Conservation (phyloP, 2,329 filamentous ascomycete genomes). For the Beauveria pseudobassiana region DNA sequence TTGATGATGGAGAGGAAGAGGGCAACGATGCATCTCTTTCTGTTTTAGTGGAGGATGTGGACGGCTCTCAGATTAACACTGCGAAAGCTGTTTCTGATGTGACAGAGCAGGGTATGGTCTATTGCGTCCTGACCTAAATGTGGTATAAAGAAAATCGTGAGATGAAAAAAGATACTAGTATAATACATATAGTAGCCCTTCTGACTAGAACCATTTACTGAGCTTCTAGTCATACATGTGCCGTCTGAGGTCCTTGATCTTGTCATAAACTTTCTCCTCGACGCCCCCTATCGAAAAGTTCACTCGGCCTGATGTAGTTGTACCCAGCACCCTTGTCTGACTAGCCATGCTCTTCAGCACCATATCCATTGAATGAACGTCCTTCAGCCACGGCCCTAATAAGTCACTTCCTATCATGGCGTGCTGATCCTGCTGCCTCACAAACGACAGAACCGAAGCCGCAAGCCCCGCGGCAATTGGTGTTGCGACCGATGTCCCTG, state of each 20-base stretch:
- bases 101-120: not conserved
- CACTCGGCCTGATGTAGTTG: not conserved
- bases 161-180: not conserved
- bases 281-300: not conserved
- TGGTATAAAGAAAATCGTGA: not conserved
- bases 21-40: not conserved
- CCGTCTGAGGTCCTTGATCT: not conserved
- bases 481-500: constrained; percentile 1
- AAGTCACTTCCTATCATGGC: not conserved
- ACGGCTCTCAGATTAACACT: not conserved
- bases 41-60: not conserved
- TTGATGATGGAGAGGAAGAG: not conserved
- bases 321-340: not conserved
- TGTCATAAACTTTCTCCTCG: not conserved
- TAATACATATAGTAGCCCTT: not conserved
- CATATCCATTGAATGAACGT: not conserved
- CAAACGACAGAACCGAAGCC: not conserved
- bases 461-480: constrained; percentile 1
- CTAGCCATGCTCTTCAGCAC: not conserved
- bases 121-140: not conserved
- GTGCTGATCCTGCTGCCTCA: not conserved
- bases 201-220: not conserved
- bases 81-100: not conserved
- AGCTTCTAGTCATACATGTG: not conserved
- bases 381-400: not conserved